phyloP scores from a whole-genome alignment of 371 early-diverging fungal genomes.

The Coemansia sp. region DNA sequence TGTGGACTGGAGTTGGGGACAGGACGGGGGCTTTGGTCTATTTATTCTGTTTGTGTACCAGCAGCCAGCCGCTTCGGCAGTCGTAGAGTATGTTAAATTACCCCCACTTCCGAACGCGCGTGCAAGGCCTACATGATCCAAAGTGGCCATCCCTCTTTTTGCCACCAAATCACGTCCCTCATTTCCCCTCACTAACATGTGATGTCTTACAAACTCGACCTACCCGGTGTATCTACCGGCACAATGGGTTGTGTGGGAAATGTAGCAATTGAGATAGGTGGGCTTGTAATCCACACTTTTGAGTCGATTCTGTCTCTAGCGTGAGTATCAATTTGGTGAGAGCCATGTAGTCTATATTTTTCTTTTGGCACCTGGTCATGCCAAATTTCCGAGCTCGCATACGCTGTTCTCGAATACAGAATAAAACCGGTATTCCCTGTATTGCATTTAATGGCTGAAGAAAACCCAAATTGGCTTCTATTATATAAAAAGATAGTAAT shows the following conservation, averaged over 20 bases:
- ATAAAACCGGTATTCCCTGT: no score
- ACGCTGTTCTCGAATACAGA: not conserved
- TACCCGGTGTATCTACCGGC: not conserved
- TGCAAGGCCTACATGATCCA: not conserved
- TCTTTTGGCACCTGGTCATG: not conserved
- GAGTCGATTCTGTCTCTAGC: not conserved
- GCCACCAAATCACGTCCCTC: constrained; percentile 1
- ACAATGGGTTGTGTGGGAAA: not conserved
- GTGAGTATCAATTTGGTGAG: not conserved
- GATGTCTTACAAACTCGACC: not conserved
- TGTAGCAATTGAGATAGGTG: not conserved
- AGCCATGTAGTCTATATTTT: not conserved
- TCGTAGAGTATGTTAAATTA: not conserved
- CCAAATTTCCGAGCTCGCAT: not conserved
- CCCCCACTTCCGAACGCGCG: constrained; percentile 3
- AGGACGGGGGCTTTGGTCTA: not conserved
- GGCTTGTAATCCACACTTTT: not conserved
- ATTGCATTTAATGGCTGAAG: no score
- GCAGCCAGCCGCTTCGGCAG: not conserved
- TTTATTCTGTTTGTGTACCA: not conserved
- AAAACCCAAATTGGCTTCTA: not conserved
- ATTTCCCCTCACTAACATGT: not conserved
- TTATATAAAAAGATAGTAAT: not conserved
- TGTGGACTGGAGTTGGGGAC: not conserved
- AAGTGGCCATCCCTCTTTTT: constrained; percentile 1